Evolutionary conservation across 2,329 filamentous ascomycete species (phyloP), one percentile per base, ranked within the genome.

Genomic region (Phialophora expanda): DNA sequence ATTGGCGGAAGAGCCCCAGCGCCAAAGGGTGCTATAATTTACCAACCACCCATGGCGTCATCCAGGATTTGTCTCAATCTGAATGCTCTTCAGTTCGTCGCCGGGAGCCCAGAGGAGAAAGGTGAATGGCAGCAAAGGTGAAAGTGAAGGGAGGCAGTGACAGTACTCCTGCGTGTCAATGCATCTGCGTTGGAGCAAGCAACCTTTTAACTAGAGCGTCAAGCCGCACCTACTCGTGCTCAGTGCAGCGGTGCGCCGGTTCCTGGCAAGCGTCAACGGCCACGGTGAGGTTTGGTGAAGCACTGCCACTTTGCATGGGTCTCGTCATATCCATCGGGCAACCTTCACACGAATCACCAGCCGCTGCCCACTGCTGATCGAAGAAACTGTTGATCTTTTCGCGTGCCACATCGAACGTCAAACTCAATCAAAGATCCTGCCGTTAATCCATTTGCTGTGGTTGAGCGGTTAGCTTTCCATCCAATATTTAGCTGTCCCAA

Each of bases 401-500:
- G 48, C 24, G 48, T 26, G 38, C 38, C 38, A 44, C 38, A 44
- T 44, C 38, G 38, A 44, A 51, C 20, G 24, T 12, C 48, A 50
- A 50, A 50, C 46, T 24, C 46, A 24, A 50, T 50, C 20, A 26
- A 24, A 51, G 48, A 51, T 51, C 48, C 24, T 22, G 11, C 24
- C 5, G 48, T 51, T 17, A 24, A 51, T 0, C 48, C 20, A 11
- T 51, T 51, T 22, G 48, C 20, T 44, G 38, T 44, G 38, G 17
- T 44, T 44, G 38, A 44, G 48, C 48, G 48, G 48, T 22, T 51
- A 51, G 48, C 48, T 26, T 22, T 26, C 48, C 48, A 51, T 51
- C 48, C 48, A 51, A 17, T 51, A 22, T 12, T 28, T 28, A 12
- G 20, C 20, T 28, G 20, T 51, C 48, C 48, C 48, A 11, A 20